phyloP scores from a whole-genome alignment of 441 rosid species.

The Kokia cookei region DNA sequence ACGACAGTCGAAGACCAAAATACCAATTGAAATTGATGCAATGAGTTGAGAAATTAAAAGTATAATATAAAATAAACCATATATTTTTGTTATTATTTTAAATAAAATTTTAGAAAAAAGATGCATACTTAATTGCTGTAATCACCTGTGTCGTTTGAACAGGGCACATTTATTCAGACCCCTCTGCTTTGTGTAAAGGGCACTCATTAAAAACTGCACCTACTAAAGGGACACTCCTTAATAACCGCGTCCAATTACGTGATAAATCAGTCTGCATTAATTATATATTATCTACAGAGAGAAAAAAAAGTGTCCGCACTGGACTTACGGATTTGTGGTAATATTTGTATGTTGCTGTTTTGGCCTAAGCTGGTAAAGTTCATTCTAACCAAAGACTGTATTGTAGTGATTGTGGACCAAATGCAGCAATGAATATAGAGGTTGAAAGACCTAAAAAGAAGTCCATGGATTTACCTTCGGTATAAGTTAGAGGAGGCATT shows the following conservation, averaged over 20 bases:
- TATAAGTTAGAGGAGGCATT: constrained; percentile 28
- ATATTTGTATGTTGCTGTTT: too few relatives aligned
- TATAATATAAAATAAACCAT: too few relatives aligned
- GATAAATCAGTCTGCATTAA: not conserved
- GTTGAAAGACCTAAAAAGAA: not conserved
- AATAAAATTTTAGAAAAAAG: too few relatives aligned
- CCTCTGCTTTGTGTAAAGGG: not conserved
- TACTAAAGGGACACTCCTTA: not conserved
- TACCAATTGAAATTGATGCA: too few relatives aligned
- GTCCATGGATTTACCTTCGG: constrained; percentile 22
- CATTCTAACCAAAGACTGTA: not conserved
- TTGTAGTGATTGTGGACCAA: not conserved
- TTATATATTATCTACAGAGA: not conserved
- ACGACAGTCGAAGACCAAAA: not conserved
- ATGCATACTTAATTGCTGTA: too few relatives aligned
- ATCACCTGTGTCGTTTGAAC: not conserved
- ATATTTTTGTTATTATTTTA: too few relatives aligned
- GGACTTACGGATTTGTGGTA: not conserved
- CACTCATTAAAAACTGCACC: not conserved
- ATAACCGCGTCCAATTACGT: not conserved
- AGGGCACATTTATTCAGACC: not conserved
- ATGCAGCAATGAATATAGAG: not conserved
- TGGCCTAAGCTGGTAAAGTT: too few relatives aligned
- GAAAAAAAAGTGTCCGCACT: not conserved
- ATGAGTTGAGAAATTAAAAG: too few relatives aligned